phyloP scores from a whole-genome alignment of 768 basidiomycete genomes.

The Auricularia sp. region DNA sequence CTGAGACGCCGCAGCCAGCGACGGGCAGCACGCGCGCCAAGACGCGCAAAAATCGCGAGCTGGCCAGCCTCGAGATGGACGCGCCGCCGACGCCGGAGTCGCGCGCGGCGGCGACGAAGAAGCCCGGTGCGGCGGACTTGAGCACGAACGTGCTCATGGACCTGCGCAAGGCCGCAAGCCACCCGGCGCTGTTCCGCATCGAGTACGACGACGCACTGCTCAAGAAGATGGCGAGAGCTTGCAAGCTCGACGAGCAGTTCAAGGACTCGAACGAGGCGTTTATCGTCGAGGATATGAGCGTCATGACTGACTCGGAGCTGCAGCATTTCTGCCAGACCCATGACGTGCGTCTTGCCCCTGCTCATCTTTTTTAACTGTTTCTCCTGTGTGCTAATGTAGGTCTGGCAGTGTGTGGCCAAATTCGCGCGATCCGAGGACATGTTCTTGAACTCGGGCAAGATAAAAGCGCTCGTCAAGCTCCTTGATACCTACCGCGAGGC shows the following conservation, averaged over 20 bases:
- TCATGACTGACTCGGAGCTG: conserved; percentile 96
- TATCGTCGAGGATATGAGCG: conserved; percentile 95
- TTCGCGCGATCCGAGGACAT: conserved; percentile 64
- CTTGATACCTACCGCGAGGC: conserved; percentile 57
- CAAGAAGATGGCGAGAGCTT: conserved; percentile 62
- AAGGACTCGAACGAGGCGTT: conserved; percentile 40
- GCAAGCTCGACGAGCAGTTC: conserved; percentile 89
- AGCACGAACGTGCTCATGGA: conserved; percentile 96
- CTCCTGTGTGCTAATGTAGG: too few relatives aligned
- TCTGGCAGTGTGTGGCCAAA: conserved; percentile 30
- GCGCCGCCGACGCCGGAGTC: conserved; percentile 26
- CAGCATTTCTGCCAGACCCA: conserved; percentile 79
- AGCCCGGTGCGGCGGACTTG: conserved; percentile 44
- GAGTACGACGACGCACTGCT: conserved; percentile 71
- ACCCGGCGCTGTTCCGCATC: conserved; percentile 92
- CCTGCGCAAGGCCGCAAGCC: conserved; percentile 88
- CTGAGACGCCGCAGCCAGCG: conserved; percentile 16
- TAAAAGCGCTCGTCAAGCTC: conserved; percentile 61
- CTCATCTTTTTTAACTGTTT: neutral
- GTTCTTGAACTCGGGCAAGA: conserved; percentile 84
- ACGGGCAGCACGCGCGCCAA: conserved; percentile 24
- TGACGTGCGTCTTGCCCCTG: conserved; percentile 47
- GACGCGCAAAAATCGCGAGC: conserved; percentile 14
- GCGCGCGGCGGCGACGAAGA: conserved; percentile 45
- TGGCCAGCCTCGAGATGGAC: neutral